Percentiles rank a stretch among this genome's conserved stretches.
These are phyloP conservation scores for Chrysosphaeria jannelii DNA, from an alignment of 2,329 filamentous ascomycete genomes.

Conservation along the genomic window DNA sequence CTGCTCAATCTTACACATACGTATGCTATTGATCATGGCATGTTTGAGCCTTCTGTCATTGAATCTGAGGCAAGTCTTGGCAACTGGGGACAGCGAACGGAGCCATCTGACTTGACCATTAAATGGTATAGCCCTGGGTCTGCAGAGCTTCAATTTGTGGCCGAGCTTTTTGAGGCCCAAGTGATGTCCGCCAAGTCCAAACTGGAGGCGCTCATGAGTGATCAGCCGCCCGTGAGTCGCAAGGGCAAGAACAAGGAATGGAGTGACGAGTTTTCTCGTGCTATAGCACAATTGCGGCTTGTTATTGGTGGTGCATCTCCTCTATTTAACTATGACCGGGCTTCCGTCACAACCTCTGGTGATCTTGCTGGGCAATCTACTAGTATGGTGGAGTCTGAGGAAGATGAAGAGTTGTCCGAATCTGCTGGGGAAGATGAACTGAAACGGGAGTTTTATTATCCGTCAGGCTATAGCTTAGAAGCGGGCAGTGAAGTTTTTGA, in stretches of 20 bases:
- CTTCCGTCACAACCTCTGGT: slow-evolving; percentile 17
- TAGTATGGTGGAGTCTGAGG: slow-evolving; percentile 5
- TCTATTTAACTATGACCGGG: slow-evolving; percentile 55
- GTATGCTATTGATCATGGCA: slow-evolving; percentile 65
- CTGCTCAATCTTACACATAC: slow-evolving; percentile 83
- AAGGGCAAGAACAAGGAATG: slow-evolving; percentile 95
- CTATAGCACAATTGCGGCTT: slow-evolving; percentile 65
- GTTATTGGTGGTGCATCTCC: slow-evolving; percentile 71
- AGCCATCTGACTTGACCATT: slow-evolving; percentile 49
- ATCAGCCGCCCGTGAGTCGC: slow-evolving; percentile 53
- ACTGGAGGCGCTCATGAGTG: slow-evolving; percentile 50
- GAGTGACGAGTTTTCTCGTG: slow-evolving; percentile 85
- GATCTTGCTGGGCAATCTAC: slow-evolving; percentile 10
- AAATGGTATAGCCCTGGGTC: slow-evolving; percentile 68
- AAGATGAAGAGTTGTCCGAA: slow-evolving; percentile 14
- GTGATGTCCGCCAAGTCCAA: slow-evolving; percentile 45
- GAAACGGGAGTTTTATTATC: slow-evolving; percentile 64
- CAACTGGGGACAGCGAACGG: slow-evolving; percentile 60
- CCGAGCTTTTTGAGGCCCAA: slow-evolving; percentile 67
- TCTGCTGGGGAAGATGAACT: slow-evolving; percentile 54
- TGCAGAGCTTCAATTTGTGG: slow-evolving; percentile 63
- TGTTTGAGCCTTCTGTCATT: slow-evolving; percentile 57
- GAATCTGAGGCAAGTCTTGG: slow-evolving; percentile 39
- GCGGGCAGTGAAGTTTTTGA: slow-evolving; percentile 32
- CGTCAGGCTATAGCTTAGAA: slow-evolving; percentile 57